A percentile compares a stretch with the other conserved stretches of the same genome.
phyloP scores from a whole-genome alignment of 129 eudicot genomes.

The Erigeron canadensis region DNA sequence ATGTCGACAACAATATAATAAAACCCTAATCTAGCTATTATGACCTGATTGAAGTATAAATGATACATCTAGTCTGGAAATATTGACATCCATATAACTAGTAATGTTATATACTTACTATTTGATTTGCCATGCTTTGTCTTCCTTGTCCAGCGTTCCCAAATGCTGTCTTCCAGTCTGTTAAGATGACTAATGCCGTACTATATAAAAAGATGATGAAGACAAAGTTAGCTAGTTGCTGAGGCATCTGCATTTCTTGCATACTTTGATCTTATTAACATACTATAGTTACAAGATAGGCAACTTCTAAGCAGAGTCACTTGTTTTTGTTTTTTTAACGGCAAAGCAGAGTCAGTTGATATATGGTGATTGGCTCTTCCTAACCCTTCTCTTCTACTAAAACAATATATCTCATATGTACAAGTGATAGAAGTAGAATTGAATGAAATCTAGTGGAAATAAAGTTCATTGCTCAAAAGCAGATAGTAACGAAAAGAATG shows the following conservation, averaged over 20 bases:
- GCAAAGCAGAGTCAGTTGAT: constrained; percentile 1
- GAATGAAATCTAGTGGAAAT: background rate
- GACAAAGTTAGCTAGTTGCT: constrained; percentile 18
- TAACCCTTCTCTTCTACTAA: background rate
- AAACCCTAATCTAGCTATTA: constrained; percentile 11
- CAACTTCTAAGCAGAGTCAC: background rate
- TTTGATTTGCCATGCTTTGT: constrained; percentile 43
- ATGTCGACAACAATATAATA: background rate
- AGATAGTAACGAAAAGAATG: background rate
- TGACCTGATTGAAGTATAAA: background rate
- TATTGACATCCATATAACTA: background rate
- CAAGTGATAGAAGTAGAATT: background rate
- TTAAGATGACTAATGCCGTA: constrained; percentile 86
- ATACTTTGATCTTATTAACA: constrained; percentile 6
- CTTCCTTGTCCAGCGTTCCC: constrained; percentile 83
- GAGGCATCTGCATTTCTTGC: constrained; percentile 12
- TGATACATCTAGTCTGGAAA: background rate
- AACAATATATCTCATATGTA: background rate
- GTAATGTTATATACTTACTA: constrained; percentile 44
- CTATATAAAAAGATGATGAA: constrained; percentile 36
- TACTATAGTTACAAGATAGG: background rate
- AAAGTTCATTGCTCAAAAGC: background rate
- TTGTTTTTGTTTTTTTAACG: too few species aligned
- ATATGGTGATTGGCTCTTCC: background rate
- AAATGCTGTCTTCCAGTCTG: constrained; percentile 95